Evolutionary conservation across 148 eudicot genomes (phyloP).

Genomic region (Vaccinium darrowii): DNA sequence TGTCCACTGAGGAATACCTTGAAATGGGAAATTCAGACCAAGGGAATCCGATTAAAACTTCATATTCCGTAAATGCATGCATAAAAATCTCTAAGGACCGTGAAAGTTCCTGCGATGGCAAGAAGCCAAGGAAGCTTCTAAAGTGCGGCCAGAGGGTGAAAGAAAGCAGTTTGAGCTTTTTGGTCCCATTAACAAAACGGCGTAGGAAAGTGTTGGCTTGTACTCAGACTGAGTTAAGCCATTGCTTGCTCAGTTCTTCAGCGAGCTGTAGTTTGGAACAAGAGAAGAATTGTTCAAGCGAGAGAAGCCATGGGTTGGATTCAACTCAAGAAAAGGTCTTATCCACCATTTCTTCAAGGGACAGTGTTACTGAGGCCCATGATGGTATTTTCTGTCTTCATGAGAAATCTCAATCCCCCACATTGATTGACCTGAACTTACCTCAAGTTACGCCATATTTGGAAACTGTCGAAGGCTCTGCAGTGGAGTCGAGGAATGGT

Average conservation of each 20-base stretch:
- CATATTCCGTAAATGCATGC: neutral
- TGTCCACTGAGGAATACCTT: conserved; percentile 3
- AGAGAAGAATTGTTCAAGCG: conserved; percentile 21
- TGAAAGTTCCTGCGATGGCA: conserved; percentile 2
- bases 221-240: conserved; percentile 12
- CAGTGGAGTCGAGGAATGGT: neutral
- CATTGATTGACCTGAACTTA: conserved; percentile 37
- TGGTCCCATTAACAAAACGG: conserved; percentile 25
- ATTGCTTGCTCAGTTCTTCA: neutral
- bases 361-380: conserved; percentile 9
- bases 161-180: conserved; percentile 19
- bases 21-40: conserved; percentile 1
- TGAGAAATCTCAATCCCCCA: conserved; percentile 5
- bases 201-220: conserved; percentile 25
- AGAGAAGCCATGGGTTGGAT: conserved; percentile 6
- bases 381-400: neutral
- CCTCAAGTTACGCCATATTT: conserved; percentile 34
- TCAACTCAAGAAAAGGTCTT: conserved; percentile 19
- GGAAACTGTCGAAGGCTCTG: conserved; percentile 16
- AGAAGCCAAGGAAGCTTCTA: conserved; percentile 23
- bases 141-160: conserved; percentile 14
- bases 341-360: conserved; percentile 23
- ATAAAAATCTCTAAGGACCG: neutral
- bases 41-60: neutral
- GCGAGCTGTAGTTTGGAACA: conserved; percentile 10